Evolutionary conservation across 2,329 filamentous ascomycete genomes (phyloP), one percentile per base, ranked within the genome.

Genomic region (Arthroderma sp.): DNA sequence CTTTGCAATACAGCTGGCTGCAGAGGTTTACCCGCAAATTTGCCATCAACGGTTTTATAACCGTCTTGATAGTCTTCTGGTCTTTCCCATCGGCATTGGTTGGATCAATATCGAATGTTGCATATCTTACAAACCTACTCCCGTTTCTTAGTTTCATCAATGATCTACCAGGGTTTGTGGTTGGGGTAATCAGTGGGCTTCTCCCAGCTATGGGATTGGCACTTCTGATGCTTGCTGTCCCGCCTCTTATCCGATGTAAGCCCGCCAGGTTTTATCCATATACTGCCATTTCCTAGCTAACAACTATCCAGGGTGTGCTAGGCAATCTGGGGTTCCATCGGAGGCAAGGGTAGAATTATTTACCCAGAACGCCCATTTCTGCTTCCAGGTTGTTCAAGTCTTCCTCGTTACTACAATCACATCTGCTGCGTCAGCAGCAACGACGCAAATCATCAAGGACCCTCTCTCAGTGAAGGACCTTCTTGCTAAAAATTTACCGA

Each of bases 291-390:
- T 27, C 4, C 4, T 33, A 29, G 37, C 36, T 7, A 46, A 48
- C 42, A 31, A 39, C 29, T 38, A 42, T 36, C 36, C 44, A 83
- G 78, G 83, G 31, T 82, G 83, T 55, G 89, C 88, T 48, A 85
- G 78, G 59, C 66, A 84, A 29, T 74, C 83, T 15, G 89, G 89
- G 29, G 83, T 87, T 49, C 86, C 87, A 0, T 91, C 88, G 0
- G 63, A 77, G 7, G 81, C 85, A 1, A 74, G 81, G 5, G 81
- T 93, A 8, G 91, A 98, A 61, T 71, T 95, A 1, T 89, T 88
- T 53, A 87, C 85, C 0, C 86, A 96, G 60, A 91, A 85, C 53
- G 83, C 81, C 50, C 95, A 94, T 69, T 96, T 94, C 55, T 61
- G 61, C 45, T 69, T 69, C 45, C 66, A 69, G 46, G 80, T 96